Base-by-base conservation (phyloP, 2,329 filamentous ascomycete genomes). In the Pyrenophora tritici-repentis region DNA sequence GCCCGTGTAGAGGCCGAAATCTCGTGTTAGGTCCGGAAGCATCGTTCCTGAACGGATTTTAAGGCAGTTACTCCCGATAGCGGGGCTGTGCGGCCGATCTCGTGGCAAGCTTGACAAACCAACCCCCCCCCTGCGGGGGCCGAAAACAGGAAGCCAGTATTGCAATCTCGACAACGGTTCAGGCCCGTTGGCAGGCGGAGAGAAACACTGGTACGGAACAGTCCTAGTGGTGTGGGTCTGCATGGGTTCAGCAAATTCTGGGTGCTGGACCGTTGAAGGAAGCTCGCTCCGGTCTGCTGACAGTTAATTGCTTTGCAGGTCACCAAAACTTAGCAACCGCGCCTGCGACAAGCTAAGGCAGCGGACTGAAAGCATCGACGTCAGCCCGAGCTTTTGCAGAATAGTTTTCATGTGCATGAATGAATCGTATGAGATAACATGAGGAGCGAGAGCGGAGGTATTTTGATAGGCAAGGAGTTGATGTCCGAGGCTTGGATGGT, bases 51-150 rank as follows among this genome's bases (percentile, higher is more conserved):
- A n/a, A 20, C 17, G 18, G 16, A 38, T 14, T 14, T 20, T 24
- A 24, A 24, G 6, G 24, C 29, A 13, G 12, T 14, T 38, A 26
- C 20, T 14, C 7, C 33, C 32, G 39, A 42, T 13, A 33, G 34
- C 24, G 39, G 39, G 46, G 39, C 46, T 49, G 22, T 49, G 39
- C 24, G 37, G 46, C 24, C 33, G 39, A 43, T 43, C 39, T 32
- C 14, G 38, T 22, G 37, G 49, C 37, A 32, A 42, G 26, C 32
- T 18, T 38, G 31, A 37, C 48, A 20, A 20, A 20, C 41, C n/a
- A n/a, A n/a, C n/a, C n/a, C n/a, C n/a, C n/a, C 42, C 38, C 41
- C 33, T 24, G 32, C 33, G 18, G 17, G 20, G 34, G 12, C 24
- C 33, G 16, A 20, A 20, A 29, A 33, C 42, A 34, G 33, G 16